These are phyloP conservation scores for Lunularia cruciata DNA, from an alignment of 225 moss, liverwort and hornwort species.

Conservation along the genomic window DNA sequence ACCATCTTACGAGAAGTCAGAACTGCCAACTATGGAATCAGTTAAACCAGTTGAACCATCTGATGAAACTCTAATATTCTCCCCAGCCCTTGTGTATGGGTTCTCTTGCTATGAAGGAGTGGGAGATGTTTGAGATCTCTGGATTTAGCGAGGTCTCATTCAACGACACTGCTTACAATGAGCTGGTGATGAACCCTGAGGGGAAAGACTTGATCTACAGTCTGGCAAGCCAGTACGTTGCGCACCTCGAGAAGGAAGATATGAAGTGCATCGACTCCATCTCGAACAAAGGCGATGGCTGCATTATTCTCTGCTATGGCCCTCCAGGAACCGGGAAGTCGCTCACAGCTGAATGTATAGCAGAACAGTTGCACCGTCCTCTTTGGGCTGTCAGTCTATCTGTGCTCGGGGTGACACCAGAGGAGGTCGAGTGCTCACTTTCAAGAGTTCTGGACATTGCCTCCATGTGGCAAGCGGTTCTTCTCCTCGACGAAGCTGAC, in stretches of 20 bases:
- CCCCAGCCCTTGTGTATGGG: slow-evolving; percentile 36
- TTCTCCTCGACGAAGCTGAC: slow-evolving; percentile 46
- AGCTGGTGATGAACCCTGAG: slow-evolving; percentile 25
- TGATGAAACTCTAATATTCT: slow-evolving; percentile 19
- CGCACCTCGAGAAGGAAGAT: not conserved
- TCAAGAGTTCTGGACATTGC: slow-evolving; percentile 35
- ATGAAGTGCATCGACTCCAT: slow-evolving; percentile 8
- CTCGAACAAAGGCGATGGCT: slow-evolving; percentile 43
- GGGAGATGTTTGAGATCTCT: slow-evolving; percentile 30
- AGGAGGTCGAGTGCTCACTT: slow-evolving; percentile 28
- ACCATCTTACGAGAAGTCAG: too few relatives aligned
- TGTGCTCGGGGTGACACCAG: slow-evolving; percentile 26
- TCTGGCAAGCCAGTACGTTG: slow-evolving; percentile 34
- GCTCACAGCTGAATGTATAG: slow-evolving; percentile 43
- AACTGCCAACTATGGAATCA: too few relatives aligned
- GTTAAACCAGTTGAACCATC: not conserved
- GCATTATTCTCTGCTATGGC: slow-evolving; percentile 43
- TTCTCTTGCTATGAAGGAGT: slow-evolving; percentile 37
- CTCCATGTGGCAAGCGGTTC: slow-evolving; percentile 34
- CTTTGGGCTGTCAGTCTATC: slow-evolving; percentile 39
- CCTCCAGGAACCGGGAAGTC: slow-evolving; percentile 44
- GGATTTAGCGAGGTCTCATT: slow-evolving; percentile 34
- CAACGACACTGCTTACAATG: slow-evolving; percentile 28
- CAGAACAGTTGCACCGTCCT: slow-evolving; percentile 37
- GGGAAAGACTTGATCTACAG: slow-evolving; percentile 17